Conservation (phyloP, 2,329 filamentous ascomycete species). For the Aspergillus aculeatus region DNA sequence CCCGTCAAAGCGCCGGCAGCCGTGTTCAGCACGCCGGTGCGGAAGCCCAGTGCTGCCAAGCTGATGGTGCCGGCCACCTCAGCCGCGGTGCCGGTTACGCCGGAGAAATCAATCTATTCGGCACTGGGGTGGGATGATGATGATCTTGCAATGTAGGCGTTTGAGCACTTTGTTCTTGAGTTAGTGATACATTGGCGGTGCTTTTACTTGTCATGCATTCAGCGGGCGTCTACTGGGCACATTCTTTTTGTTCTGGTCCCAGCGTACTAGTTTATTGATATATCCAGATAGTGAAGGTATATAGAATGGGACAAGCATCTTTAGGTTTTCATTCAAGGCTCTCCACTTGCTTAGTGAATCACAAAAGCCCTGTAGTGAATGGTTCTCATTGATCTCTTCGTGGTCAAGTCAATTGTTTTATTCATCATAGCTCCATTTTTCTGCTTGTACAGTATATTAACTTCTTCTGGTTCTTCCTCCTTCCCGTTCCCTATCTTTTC, state of each 20-base stretch:
- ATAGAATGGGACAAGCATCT: too few relatives aligned
- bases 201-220: constrained; percentile 1
- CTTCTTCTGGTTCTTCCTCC: too few relatives aligned
- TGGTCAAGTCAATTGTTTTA: too few relatives aligned
- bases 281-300: too few relatives aligned
- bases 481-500: too few relatives aligned
- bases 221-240: neutral
- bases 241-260: neutral
- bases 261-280: too few relatives aligned
- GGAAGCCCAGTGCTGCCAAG: constrained; percentile 25
- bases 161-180: neutral
- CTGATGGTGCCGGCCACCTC: constrained; percentile 16
- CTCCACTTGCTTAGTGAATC: too few relatives aligned
- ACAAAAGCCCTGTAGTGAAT: too few relatives aligned
- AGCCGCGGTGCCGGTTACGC: constrained; percentile 28
- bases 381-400: too few relatives aligned
- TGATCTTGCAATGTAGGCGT: constrained; percentile 25
- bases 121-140: constrained; percentile 48
- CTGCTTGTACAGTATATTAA: too few relatives aligned
- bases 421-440: too few relatives aligned
- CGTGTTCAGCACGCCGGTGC: constrained; percentile 32
- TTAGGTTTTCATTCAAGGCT: too few relatives aligned
- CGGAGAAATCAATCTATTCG: constrained; percentile 44
- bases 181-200: constrained; percentile 9
- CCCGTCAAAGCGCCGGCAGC: constrained; percentile 10